A percentile compares a stretch with the other conserved stretches of the same genome.
Evolutionary conservation across 2,329 filamentous ascomycete genomes (phyloP).

Genomic region (Moelleriella libera): DNA sequence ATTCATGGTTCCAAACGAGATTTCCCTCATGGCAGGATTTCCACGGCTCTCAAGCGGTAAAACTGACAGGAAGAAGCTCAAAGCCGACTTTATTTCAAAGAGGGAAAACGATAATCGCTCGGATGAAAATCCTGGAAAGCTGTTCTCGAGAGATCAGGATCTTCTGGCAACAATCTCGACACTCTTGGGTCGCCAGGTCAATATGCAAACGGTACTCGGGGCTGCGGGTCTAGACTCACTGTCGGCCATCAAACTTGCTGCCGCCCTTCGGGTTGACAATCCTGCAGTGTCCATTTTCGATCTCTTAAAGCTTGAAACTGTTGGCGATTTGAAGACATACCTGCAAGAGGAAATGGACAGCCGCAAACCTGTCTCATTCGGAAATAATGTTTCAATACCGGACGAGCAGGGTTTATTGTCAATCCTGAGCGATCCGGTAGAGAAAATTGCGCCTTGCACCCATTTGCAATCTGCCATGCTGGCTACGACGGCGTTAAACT

Average conservation of each 20-base stretch:
- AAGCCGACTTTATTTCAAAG: constrained; percentile 27
- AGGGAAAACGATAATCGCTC: constrained; percentile 5
- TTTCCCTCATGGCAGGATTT: constrained; percentile 49
- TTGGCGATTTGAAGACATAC: constrained; percentile 14
- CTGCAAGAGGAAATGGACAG: neutral
- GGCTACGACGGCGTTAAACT: constrained; percentile 49
- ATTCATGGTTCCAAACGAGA: constrained; percentile 71
- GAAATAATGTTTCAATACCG: neutral
- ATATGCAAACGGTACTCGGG: constrained; percentile 27
- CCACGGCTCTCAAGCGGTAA: constrained; percentile 76
- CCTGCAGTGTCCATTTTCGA: constrained; percentile 42
- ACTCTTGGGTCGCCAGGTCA: constrained; percentile 23
- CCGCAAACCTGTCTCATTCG: neutral
- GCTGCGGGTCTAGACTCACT: constrained; percentile 51
- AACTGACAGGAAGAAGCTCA: constrained; percentile 54
- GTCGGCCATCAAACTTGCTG: constrained; percentile 37
- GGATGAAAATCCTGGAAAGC: constrained; percentile 1
- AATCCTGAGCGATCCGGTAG: neutral
- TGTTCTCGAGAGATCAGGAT: constrained; percentile 10
- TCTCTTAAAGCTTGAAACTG: constrained; percentile 42
- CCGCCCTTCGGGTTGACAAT: constrained; percentile 42
- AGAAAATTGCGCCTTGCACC: constrained; percentile 40
- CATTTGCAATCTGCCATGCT: constrained; percentile 71
- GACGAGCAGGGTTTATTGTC: neutral
- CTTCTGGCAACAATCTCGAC: constrained; percentile 26